Evolutionary conservation across 306 rosid genomes (phyloP).

Genomic region (Pyrus betulifolia): DNA sequence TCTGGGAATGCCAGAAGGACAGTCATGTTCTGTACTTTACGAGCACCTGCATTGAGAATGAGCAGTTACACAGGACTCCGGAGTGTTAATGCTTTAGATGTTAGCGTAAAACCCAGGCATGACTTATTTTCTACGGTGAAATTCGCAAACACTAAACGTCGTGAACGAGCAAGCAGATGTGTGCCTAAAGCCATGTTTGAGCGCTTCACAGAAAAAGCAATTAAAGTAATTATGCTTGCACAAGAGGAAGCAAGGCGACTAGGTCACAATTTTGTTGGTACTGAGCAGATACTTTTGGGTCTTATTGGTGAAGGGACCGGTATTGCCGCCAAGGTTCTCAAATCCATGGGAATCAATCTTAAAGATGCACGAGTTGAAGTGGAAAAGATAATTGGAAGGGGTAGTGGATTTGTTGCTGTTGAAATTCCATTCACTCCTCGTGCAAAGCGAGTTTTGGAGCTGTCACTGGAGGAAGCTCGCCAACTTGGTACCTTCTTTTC

Average conservation of each 20-base stretch:
- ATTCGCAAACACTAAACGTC: constrained; percentile 36
- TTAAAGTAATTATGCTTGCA: constrained; percentile 95
- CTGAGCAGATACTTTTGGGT: constrained; percentile 97
- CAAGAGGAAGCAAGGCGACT: constrained; percentile 98
- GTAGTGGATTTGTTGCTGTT: constrained; percentile 96
- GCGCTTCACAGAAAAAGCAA: constrained; percentile 96
- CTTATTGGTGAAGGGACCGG: constrained; percentile 99
- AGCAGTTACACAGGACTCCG: constrained; percentile 66
- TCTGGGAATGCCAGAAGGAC: constrained; percentile 48
- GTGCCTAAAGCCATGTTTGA: constrained; percentile 92
- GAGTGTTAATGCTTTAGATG: constrained; percentile 54
- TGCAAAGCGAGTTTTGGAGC: constrained; percentile 97
- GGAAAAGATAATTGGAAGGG: constrained; percentile 98
- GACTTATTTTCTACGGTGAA: constrained; percentile 56
- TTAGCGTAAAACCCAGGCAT: constrained; percentile 39
- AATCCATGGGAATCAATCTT: constrained; percentile 95
- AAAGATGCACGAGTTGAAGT: constrained; percentile 98
- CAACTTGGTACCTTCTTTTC: constrained; percentile 64
- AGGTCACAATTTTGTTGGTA: constrained; percentile 98
- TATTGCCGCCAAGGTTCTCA: constrained; percentile 92
- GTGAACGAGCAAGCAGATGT: constrained; percentile 53
- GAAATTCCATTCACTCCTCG: constrained; percentile 98
- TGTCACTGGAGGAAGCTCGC: constrained; percentile 95
- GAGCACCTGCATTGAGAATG: constrained; percentile 43
- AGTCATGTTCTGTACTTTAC: constrained; percentile 45